phyloP scores from a whole-genome alignment of 2,329 filamentous ascomycete species.

The Diaporthe citri region DNA sequence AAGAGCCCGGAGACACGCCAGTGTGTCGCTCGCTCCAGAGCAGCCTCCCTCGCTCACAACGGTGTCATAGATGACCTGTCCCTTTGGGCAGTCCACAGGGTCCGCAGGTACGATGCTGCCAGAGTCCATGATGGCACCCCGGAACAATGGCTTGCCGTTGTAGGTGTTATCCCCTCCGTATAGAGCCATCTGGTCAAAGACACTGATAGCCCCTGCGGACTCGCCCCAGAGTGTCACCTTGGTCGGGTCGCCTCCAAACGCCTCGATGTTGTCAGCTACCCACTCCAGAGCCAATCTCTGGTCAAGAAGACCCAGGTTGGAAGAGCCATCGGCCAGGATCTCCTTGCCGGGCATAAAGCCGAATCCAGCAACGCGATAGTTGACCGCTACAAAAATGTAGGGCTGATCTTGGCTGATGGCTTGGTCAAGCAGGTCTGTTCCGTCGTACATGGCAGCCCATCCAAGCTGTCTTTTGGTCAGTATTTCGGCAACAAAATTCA shows the following conservation, averaged over 20 bases:
- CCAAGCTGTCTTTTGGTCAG: constrained; percentile 53
- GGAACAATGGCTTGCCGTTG: constrained; percentile 81
- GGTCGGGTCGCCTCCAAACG: constrained; percentile 83
- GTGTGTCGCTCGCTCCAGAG: constrained; percentile 64
- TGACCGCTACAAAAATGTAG: constrained; percentile 81
- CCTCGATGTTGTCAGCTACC: constrained; percentile 81
- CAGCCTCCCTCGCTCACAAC: constrained; percentile 75
- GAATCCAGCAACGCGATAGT: constrained; percentile 82
- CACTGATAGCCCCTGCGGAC: constrained; percentile 78
- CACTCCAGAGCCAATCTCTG: constrained; percentile 80
- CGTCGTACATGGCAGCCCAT: constrained; percentile 66
- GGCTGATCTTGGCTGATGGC: constrained; percentile 68
- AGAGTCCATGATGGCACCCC: constrained; percentile 83
- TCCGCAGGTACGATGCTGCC: constrained; percentile 73
- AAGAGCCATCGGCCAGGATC: constrained; percentile 73
- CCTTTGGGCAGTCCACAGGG: constrained; percentile 74
- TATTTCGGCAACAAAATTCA: neutral
- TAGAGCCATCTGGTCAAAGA: constrained; percentile 80
- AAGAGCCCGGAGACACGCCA: constrained; percentile 74
- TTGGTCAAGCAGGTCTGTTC: constrained; percentile 57
- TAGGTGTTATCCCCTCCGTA: constrained; percentile 81
- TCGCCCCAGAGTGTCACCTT: constrained; percentile 87
- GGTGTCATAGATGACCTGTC: constrained; percentile 73
- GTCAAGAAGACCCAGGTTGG: constrained; percentile 80
- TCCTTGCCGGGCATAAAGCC: constrained; percentile 80